These are phyloP conservation scores for Tolypocladium endophyticum DNA, from an alignment of 2,329 filamentous ascomycete species.

Conservation along the genomic window DNA sequence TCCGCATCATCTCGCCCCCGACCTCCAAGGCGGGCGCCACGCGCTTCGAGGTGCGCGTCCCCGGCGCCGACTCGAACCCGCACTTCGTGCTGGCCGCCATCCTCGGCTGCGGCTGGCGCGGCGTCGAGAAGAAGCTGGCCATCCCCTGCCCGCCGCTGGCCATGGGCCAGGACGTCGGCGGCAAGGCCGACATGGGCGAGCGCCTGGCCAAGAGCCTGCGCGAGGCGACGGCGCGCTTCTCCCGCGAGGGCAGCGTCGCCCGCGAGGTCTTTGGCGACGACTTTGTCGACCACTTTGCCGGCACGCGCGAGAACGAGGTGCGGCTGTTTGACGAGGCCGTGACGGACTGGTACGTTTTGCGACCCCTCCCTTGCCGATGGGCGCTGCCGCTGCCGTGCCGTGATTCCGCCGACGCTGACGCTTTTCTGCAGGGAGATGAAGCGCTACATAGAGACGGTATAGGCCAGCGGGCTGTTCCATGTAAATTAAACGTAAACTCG, in stretches of 20 bases:
- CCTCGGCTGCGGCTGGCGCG: slow-evolving; percentile 79
- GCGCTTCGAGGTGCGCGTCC: slow-evolving; percentile 83
- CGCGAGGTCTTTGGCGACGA: slow-evolving; percentile 87
- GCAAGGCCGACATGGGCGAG: slow-evolving; percentile 57
- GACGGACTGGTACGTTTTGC: slow-evolving; percentile 73
- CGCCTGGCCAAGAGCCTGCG: slow-evolving; percentile 75
- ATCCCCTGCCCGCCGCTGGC: slow-evolving; percentile 75
- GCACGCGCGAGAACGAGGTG: slow-evolving; percentile 85
- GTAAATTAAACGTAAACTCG: background rate
- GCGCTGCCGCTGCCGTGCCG: too few species aligned
- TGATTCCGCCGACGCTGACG: slow-evolving; percentile 6
- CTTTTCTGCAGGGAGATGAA: slow-evolving; percentile 52
- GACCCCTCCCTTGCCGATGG: background rate
- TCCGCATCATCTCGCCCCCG: slow-evolving; percentile 82
- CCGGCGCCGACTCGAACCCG: slow-evolving; percentile 88
- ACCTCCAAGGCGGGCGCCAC: slow-evolving; percentile 77
- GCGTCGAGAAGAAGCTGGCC: slow-evolving; percentile 83
- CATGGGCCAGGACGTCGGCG: slow-evolving; percentile 74
- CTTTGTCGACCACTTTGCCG: slow-evolving; percentile 92
- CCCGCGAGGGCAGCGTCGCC: slow-evolving; percentile 70
- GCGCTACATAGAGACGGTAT: slow-evolving; percentile 38
- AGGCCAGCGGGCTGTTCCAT: background rate
- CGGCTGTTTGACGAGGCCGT: slow-evolving; percentile 90
- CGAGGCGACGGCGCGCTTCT: slow-evolving; percentile 75
- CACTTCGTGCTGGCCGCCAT: slow-evolving; percentile 81